phyloP scores from a whole-genome alignment of 2,329 filamentous ascomycete species.

The Epichloe uncinata region DNA sequence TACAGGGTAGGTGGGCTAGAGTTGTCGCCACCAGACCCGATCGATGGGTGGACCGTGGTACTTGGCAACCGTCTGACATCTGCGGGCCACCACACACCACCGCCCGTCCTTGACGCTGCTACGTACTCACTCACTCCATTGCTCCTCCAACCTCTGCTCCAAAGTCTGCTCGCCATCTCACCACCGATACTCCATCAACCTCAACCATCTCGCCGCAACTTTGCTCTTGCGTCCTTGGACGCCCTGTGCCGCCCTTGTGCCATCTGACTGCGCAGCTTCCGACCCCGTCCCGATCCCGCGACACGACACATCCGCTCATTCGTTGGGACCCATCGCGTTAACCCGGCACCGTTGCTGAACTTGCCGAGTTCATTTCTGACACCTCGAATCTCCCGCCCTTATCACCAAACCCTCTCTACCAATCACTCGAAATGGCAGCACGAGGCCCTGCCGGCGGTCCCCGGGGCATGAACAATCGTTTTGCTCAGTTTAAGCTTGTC shows the following conservation, averaged over 20 bases:
- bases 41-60: not conserved
- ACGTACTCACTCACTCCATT: not conserved
- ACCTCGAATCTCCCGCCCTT: not conserved
- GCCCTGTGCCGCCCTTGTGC: not conserved
- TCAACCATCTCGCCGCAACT: conserved; percentile 1
- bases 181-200: not conserved
- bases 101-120: not conserved
- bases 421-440: conserved; percentile 56
- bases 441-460: conserved; percentile 54
- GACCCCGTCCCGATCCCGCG: not conserved
- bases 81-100: not conserved
- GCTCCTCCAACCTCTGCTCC: not conserved
- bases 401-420: not conserved
- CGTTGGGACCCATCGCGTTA: not conserved
- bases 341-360: not conserved
- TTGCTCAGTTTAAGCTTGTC: conserved; percentile 98
- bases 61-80: not conserved
- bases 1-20: not conserved
- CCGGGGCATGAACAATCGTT: conserved; percentile 62
- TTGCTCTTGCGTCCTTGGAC: not conserved
- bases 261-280: not conserved
- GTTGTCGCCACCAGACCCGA: not conserved
- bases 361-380: not conserved
- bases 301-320: not conserved
- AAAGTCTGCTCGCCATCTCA: not conserved